These are phyloP conservation scores for Amaranthus tricolor DNA, from an alignment of 179 eudicot species.

Conservation along the genomic window DNA sequence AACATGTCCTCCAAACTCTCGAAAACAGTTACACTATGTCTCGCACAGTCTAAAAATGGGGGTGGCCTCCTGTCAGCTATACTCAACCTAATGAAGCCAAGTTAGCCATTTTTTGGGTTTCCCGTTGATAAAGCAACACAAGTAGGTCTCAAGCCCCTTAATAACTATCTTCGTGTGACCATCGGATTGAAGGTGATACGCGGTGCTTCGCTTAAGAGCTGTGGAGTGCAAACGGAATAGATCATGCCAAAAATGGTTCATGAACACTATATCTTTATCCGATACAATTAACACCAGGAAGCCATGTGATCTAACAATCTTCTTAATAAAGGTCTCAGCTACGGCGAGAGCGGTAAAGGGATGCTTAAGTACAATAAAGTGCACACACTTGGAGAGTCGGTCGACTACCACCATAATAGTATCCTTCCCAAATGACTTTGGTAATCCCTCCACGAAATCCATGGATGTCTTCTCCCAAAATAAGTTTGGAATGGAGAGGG, in stretches of 20 bases:
- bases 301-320: background rate
- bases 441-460: slow-evolving; percentile 3
- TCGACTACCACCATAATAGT: background rate
- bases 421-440: background rate
- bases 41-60: too few relatives aligned
- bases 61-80: too few relatives aligned
- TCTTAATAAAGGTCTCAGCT: background rate
- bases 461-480: background rate
- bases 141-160: background rate
- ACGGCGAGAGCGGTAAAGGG: background rate
- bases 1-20: too few relatives aligned
- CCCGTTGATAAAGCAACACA: background rate
- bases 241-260: background rate
- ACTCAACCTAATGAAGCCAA: too few relatives aligned
- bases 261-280: background rate
- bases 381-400: background rate
- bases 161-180: background rate
- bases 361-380: slow-evolving; percentile 3
- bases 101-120: background rate
- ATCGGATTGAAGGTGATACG: background rate
- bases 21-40: too few relatives aligned
- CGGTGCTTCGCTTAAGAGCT: background rate
- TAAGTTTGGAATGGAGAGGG: background rate
- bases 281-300: background rate
- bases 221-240: background rate